Conservation (phyloP, 2,329 filamentous ascomycete genomes). For the Fusarium gaditjirri region DNA sequence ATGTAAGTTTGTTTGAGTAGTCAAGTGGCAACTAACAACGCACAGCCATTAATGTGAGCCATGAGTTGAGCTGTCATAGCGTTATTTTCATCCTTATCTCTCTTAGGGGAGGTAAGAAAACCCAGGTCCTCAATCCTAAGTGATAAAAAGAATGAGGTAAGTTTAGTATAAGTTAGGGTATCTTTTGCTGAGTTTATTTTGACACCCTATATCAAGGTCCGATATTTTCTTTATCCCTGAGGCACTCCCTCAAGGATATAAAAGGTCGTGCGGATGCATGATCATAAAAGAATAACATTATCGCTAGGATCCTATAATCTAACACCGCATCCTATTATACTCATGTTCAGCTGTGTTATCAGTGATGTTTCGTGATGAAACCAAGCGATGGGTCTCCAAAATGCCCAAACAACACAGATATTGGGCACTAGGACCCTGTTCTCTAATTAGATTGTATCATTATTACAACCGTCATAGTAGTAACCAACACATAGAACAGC, state of each 20-base stretch:
- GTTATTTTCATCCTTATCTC: not conserved
- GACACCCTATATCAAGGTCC: too few species aligned
- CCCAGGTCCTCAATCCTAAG: too few species aligned
- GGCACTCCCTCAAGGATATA: not conserved
- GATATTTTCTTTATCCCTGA: too few species aligned
- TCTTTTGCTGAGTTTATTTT: too few species aligned
- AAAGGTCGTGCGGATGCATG: not conserved
- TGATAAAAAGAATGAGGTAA: too few species aligned
- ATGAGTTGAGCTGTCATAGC: not conserved
- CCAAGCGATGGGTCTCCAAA: not conserved
- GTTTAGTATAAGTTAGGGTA: too few species aligned
- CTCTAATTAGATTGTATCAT: not conserved
- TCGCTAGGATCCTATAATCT: not conserved
- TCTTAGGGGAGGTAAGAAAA: too few species aligned
- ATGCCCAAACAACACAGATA: not conserved
- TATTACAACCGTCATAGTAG: not conserved
- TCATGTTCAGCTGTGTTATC: not conserved
- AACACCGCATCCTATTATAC: not conserved
- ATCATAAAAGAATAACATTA: not conserved
- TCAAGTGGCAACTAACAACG: not conserved
- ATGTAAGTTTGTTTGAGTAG: not conserved
- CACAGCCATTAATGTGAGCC: not conserved
- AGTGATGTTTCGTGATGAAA: conserved; percentile 15
- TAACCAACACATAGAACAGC: not conserved
- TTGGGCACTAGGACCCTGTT: not conserved